Evolutionary conservation across 2,329 filamentous ascomycete genomes (phyloP).

Genomic region (Diaporthe aspalathi): DNA sequence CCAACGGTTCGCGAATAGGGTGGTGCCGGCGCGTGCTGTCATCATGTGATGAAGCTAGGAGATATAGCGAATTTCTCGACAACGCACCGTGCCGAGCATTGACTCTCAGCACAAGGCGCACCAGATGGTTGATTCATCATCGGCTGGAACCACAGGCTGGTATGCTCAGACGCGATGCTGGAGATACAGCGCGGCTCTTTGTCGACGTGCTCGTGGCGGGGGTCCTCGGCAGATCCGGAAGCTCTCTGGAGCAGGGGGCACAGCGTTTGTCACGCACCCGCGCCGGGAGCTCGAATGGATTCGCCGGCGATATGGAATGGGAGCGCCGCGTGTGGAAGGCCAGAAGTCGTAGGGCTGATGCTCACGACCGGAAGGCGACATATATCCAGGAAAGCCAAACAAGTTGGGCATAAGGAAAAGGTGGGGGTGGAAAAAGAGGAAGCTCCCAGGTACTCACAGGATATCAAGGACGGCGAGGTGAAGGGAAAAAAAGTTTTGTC

Average conservation of each 20-base stretch:
- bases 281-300: not conserved
- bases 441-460: conserved; percentile 11
- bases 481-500: conserved; percentile 32
- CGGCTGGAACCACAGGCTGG: not conserved
- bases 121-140: not conserved
- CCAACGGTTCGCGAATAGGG: not conserved
- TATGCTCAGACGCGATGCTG: not conserved
- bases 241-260: not conserved
- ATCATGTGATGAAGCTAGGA: not conserved
- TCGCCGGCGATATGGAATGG: not conserved
- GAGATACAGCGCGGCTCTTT: conserved; percentile 3
- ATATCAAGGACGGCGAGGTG: conserved; percentile 8
- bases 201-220: not conserved
- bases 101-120: no score
- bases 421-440: not conserved
- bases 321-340: not conserved
- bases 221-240: conserved; percentile 11
- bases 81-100: not conserved
- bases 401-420: not conserved
- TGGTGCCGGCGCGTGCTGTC: not conserved
- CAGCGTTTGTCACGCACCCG: not conserved
- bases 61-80: not conserved
- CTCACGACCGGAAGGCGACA: not conserved
- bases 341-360: not conserved
- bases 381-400: not conserved